Base-by-base conservation (phyloP, 495 filamentous ascomycete species). In the Penicillium samsonianum region DNA sequence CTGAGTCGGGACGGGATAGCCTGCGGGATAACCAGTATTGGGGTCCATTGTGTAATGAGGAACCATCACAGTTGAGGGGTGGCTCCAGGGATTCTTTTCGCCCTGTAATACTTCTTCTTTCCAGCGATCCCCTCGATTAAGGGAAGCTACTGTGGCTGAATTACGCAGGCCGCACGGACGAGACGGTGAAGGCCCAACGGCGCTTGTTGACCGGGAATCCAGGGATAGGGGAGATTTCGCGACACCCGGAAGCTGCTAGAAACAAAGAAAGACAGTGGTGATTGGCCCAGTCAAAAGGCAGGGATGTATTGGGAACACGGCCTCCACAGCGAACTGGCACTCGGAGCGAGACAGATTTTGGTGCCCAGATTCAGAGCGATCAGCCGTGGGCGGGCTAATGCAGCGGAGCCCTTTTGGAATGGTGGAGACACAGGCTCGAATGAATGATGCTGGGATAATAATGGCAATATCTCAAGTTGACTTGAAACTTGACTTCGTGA, bases 1-100 rank as follows among this genome's bases (percentile, higher is more conserved):
- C 51, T 73, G 73, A 37, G 70, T 68, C 57, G 71, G 66, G 57
- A 73, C 70, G 62, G 76, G 71, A 68, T 68, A 76, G 49, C 66
- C 71, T 46, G 70, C 57, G 51, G 73, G 71, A 69, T 73, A 78
- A 58, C 70, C 74, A 65, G 69, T 61, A 63, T 78, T 78, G 57
- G 72, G 68, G 57, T 78, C 75, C 76, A 79, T 79, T 46, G 63
- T 70, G 64, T 67, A 57, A 45, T 58, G 62, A 51, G 60, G 58
- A 49, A 57, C 53, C 55, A 61, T 61, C 61, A 55, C 46, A 47
- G 50, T 63, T 54, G 53, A 42, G 28, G 25, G 37, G 50, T 49
- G 59, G 58, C 35, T 40, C 55, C 46, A 37, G 50, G 28, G 31
- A 40, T 58, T 41, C 8, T 53, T 53, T 30, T 42, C 58, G 48